Evolutionary conservation across 192 early-diverging fungal genomes (phyloP).

Genomic region (Backusella australiensis): DNA sequence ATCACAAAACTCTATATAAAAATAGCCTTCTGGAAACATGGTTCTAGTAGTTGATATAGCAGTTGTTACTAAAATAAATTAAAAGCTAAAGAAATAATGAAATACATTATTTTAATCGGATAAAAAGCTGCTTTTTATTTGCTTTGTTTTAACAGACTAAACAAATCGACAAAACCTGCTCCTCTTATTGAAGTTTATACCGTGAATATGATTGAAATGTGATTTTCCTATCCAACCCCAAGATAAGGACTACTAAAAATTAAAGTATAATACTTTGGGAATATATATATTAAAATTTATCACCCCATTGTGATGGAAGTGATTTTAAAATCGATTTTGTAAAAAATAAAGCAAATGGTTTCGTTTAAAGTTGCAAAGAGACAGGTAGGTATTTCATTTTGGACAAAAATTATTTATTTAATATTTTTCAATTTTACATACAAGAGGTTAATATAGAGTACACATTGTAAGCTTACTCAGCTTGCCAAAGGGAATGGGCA

Average conservation of each 20-base stretch:
- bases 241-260: too few species aligned
- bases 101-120: background rate
- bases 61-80: background rate
- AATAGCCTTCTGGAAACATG: constrained; percentile 12
- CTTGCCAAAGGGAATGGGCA: constrained; percentile 49
- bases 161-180: background rate
- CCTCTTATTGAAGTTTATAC: background rate
- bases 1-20: constrained; percentile 32
- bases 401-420: background rate
- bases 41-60: background rate
- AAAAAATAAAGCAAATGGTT: too few species aligned
- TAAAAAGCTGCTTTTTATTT: background rate
- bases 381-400: background rate
- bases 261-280: too few species aligned
- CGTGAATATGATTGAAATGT: too few species aligned
- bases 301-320: too few species aligned
- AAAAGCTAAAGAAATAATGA: background rate
- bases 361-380: too few species aligned
- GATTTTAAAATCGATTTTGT: too few species aligned
- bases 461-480: constrained; percentile 17
- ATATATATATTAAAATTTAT: too few species aligned
- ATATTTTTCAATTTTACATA: background rate
- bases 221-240: too few species aligned
- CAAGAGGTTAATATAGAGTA: background rate
- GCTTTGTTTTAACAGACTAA: background rate